Base-by-base conservation (phyloP, 176 grass and related monocot species). In the Zizania latifolia region DNA sequence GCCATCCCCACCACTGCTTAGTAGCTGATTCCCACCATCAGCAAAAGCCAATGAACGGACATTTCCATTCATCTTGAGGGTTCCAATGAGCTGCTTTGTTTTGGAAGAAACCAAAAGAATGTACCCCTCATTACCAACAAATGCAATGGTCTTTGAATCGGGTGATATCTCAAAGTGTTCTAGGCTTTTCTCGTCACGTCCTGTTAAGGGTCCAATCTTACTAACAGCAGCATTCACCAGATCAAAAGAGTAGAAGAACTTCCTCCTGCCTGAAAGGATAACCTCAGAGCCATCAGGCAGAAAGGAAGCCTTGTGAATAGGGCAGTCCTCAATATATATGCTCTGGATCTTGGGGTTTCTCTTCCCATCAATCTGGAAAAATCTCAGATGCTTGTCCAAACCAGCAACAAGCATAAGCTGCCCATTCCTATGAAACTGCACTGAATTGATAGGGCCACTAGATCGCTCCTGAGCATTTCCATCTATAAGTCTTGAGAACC, bases 321-420 rank as follows among this genome's bases (percentile, higher is more conserved):
- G 91, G 48, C 86, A 92, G 68, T 90, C 91, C 50, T 71, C 75
- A 2, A 98, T 73, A 70, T 74, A 88, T 86, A 92, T 94, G 81
- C 81, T 94, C 73, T 88, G 86, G 33, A 88, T 89, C 62, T 88
- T 87, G 16, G 86, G 83, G 40, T 92, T 98, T 48, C 84, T 67
- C 70, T 90, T 94, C 48, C 95, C 79, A 34, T 94, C 95, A 45
- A 98, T 85, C 64, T 98, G 84, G 58, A 94, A 94, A 82, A 98
- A 89, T 31, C 86, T 85, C 30, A 98, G 30, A 57, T 82, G 66
- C 75, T 86, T 82, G 58, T 93, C 91, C 54, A 91, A 74, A 58
- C 88, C 94, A 40, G 87, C 85, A 37, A 84, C 86, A 61, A 98
- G 72, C 46, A 98, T 80, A 43, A 94, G 82, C 34, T 94, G 91